Percentiles rank a stretch among this genome's conserved stretches.
These are phyloP conservation scores for Phytophthora ohioensis DNA, from an alignment of 352 stramenopile genomes.

Conservation along the genomic window DNA sequence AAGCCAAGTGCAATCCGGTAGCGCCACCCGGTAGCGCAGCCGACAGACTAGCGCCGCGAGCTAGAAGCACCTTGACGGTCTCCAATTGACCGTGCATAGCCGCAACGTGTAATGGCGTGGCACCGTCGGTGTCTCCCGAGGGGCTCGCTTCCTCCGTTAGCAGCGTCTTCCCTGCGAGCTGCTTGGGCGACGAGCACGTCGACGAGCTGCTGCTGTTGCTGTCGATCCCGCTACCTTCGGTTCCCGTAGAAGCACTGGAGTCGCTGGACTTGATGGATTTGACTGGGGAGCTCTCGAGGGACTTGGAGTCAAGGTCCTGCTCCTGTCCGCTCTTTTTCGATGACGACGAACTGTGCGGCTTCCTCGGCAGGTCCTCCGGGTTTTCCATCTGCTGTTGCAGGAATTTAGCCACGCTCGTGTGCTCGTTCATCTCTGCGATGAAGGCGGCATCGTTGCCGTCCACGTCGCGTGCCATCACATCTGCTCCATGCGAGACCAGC, in stretches of 20 bases:
- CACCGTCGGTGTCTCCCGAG: constrained; percentile 45
- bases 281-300: constrained; percentile 23
- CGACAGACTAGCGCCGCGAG: constrained; percentile 51
- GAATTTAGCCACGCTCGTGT: constrained; percentile 53
- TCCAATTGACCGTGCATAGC: constrained; percentile 69
- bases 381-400: constrained; percentile 42
- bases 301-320: constrained; percentile 26
- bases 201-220: constrained; percentile 38
- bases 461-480: constrained; percentile 51
- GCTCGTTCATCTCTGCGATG: constrained; percentile 62
- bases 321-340: constrained; percentile 37
- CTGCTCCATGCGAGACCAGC: constrained; percentile 46
- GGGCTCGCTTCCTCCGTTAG: constrained; percentile 30
- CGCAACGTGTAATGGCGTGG: constrained; percentile 65
- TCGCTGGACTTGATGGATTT: constrained; percentile 38
- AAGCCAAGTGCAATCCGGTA: constrained; percentile 64
- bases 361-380: constrained; percentile 23
- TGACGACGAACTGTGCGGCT: constrained; percentile 29
- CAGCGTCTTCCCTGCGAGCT: constrained; percentile 32
- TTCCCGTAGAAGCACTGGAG: constrained; percentile 33
- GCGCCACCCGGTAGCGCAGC: constrained; percentile 53
- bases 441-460: constrained; percentile 60
- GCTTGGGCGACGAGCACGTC: constrained; percentile 41
- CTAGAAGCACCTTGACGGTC: constrained; percentile 57
- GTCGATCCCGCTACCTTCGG: constrained; percentile 29